A percentile compares a stretch with the other conserved stretches of the same genome.
Conservation (phyloP, 768 basidiomycete genomes). For the Xerocomus spinulosus region DNA sequence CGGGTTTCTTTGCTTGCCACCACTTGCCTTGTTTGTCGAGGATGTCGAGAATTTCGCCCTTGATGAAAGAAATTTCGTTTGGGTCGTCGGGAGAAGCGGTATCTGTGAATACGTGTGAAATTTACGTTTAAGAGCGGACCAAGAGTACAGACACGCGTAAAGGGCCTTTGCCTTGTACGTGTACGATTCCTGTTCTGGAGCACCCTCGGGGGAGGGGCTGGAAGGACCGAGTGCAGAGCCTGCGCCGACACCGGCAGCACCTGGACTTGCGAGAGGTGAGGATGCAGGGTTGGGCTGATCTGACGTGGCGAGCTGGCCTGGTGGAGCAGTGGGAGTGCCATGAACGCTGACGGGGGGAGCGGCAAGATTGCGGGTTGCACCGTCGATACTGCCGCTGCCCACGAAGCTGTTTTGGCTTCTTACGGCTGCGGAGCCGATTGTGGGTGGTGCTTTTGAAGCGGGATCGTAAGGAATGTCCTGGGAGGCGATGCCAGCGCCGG, state of each 20-base stretch:
- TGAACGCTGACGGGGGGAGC: constrained; percentile 51
- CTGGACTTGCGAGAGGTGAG: constrained; percentile 67
- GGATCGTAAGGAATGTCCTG: constrained; percentile 61
- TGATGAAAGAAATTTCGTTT: constrained; percentile 90
- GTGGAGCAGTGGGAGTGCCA: constrained; percentile 37
- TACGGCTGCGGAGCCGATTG: constrained; percentile 38
- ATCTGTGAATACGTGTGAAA: constrained; percentile 49
- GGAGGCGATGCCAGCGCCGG: constrained; percentile 69
- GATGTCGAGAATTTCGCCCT: constrained; percentile 90
- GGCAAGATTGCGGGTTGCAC: constrained; percentile 52
- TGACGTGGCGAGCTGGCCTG: constrained; percentile 38
- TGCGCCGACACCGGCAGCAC: constrained; percentile 59
- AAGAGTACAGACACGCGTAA: constrained; percentile 69
- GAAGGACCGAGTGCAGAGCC: constrained; percentile 32
- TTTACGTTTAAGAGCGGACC: constrained; percentile 11
- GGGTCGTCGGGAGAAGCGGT: constrained; percentile 92
- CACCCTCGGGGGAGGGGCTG: constrained; percentile 25
- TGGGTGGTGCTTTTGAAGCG: constrained; percentile 45
- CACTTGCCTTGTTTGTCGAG: constrained; percentile 90
- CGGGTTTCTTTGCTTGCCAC: constrained; percentile 84
- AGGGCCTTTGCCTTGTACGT: constrained; percentile 82
- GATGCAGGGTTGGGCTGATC: constrained; percentile 43
- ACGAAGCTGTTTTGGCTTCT: constrained; percentile 43
- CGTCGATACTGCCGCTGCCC: constrained; percentile 42
- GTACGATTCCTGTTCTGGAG: constrained; percentile 42